Conservation (phyloP, 2,329 filamentous ascomycete species). For the Epichloe amarillans region DNA sequence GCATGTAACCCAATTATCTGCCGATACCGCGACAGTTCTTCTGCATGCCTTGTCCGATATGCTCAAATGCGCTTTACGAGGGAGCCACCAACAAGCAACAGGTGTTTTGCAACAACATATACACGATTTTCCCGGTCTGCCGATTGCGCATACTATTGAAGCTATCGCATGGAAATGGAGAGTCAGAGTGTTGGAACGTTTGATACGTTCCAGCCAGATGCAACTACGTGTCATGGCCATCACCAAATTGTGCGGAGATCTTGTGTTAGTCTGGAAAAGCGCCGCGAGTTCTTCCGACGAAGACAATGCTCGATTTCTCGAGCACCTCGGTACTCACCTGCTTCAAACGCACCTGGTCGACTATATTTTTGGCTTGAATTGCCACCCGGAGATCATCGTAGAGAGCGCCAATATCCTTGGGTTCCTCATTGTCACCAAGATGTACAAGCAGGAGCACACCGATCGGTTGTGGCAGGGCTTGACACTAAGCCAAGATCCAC, state of each 20-base stretch:
- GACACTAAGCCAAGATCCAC: conserved; percentile 66
- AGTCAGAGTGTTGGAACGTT: conserved; percentile 52
- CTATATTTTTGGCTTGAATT: conserved; percentile 81
- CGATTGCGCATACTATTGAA: conserved; percentile 27
- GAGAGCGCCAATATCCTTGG: conserved; percentile 74
- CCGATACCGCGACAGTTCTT: conserved; percentile 27
- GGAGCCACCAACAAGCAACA: conserved; percentile 22
- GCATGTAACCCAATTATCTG: conserved; percentile 36
- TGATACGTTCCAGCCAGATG: conserved; percentile 79
- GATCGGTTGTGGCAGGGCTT: conserved; percentile 78
- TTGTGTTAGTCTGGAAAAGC: conserved; percentile 53
- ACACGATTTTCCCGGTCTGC: conserved; percentile 22
- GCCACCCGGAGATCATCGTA: conserved; percentile 78
- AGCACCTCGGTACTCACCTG: conserved; percentile 57
- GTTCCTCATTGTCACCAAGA: conserved; percentile 69
- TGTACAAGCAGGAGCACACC: conserved; percentile 58
- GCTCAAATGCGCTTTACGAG: conserved; percentile 26
- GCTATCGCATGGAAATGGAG: conserved; percentile 53
- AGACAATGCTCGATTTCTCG: conserved; percentile 36
- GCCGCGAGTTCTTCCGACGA: conserved; percentile 33
- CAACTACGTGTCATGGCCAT: conserved; percentile 73
- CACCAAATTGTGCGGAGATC: conserved; percentile 55
- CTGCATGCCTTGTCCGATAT: conserved; percentile 31
- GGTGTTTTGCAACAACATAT: conserved; percentile 15
- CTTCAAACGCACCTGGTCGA: conserved; percentile 59